Conservation (phyloP, 1,284 basidiomycete species). For the Marasmius oreades region DNA sequence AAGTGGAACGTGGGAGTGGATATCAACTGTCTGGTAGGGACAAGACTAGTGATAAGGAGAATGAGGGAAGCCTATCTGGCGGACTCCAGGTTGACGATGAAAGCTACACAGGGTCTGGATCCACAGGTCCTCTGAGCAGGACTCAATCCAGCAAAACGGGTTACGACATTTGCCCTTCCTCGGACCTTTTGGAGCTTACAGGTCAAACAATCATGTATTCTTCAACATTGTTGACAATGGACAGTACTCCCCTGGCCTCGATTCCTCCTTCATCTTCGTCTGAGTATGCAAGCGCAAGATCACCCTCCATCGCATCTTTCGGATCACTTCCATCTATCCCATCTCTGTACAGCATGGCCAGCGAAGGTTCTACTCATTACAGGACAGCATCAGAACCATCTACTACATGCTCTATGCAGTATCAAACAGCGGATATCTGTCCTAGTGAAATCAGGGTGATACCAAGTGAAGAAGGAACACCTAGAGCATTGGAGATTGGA, state of each 20-base stretch:
- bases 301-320: slow-evolving; percentile 25
- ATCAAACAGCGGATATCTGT: slow-evolving; percentile 48
- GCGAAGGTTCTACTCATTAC: slow-evolving; percentile 46
- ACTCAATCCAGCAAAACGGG: slow-evolving; percentile 42
- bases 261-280: slow-evolving; percentile 33
- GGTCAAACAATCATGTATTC: slow-evolving; percentile 24
- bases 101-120: slow-evolving; percentile 10
- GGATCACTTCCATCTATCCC: slow-evolving; percentile 49
- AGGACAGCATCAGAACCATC: slow-evolving; percentile 40
- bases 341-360: slow-evolving; percentile 52
- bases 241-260: slow-evolving; percentile 25
- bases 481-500: slow-evolving; percentile 19
- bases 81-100: background rate
- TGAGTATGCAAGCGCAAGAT: slow-evolving; percentile 36
- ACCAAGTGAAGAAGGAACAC: slow-evolving; percentile 37
- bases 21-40: slow-evolving; percentile 13
- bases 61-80: slow-evolving; percentile 14
- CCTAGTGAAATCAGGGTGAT: slow-evolving; percentile 36
- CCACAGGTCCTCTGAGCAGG: slow-evolving; percentile 17
- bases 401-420: slow-evolving; percentile 45
- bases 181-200: slow-evolving; percentile 40
- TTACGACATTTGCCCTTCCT: slow-evolving; percentile 47
- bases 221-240: slow-evolving; percentile 21
- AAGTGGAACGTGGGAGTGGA: slow-evolving; percentile 17
- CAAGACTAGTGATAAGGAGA: slow-evolving; percentile 19